Evolutionary conservation across 2,329 filamentous ascomycete genomes (phyloP).

Genomic region (Microdochium paspali): DNA sequence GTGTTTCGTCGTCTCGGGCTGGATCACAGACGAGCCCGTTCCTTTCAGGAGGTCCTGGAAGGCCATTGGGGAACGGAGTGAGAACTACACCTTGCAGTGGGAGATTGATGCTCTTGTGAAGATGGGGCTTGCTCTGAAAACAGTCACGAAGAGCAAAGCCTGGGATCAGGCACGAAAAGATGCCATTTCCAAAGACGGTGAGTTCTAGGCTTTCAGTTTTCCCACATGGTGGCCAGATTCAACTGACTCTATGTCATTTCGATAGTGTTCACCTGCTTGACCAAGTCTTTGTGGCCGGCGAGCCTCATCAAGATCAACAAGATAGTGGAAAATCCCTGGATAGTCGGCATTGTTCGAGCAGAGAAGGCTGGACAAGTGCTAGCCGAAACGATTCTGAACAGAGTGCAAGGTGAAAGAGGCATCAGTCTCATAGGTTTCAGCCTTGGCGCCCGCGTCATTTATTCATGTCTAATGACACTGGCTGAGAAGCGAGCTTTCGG

Average conservation of each 20-base stretch:
- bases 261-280: conserved; percentile 45
- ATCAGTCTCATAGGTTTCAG: conserved; percentile 78
- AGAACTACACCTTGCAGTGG: conserved; percentile 78
- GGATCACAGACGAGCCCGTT: conserved; percentile 52
- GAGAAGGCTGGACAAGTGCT: conserved; percentile 64
- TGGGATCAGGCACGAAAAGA: conserved; percentile 60
- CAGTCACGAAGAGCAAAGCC: conserved; percentile 69
- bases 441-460: conserved; percentile 73
- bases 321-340: conserved; percentile 76
- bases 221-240: no score
- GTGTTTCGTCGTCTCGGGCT: conserved; percentile 76
- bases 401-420: conserved; percentile 70
- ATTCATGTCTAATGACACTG: conserved; percentile 67
- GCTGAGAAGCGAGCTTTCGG: conserved; percentile 75
- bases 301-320: conserved; percentile 58
- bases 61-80: conserved; percentile 60
- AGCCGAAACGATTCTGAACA: conserved; percentile 74
- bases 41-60: conserved; percentile 45
- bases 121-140: conserved; percentile 68
- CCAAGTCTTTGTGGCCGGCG: conserved; percentile 51
- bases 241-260: conserved; percentile 8
- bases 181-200: conserved; percentile 15
- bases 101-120: conserved; percentile 70
- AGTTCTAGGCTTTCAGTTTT: no score
- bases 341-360: conserved; percentile 62